Evolutionary conservation across 2,329 filamentous ascomycete genomes (phyloP), one percentile per base, ranked within the genome.

Genomic region (Sordariomycetes sp.): DNA sequence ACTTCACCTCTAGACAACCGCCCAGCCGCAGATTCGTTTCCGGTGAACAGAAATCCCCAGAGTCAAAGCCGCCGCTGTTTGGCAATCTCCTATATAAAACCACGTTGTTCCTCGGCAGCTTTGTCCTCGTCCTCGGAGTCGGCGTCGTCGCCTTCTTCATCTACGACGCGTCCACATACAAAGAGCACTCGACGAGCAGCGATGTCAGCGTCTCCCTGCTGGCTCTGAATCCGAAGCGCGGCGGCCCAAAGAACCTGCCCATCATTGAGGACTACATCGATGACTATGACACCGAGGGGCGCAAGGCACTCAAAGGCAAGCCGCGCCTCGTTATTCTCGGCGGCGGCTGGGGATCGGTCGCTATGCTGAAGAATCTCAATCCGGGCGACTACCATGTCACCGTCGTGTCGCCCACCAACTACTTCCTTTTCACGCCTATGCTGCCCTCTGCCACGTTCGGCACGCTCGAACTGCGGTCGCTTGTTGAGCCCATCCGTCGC

Each of bases 351-450:
- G 94, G 91, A 57, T 90, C 90, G 65, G 88, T 99, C 60, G 89
- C 92, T 4, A 74, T 99, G 59, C 74, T 99, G 63, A 99, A 99
- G 74, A 86, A 89, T 61, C 72, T 99, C 61, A 87, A 92, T 61
- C 86, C 90, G 0, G 89, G 91, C 13, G 89, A 96, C 64, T 99
- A 96, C 68, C 91, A 99, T 70, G 86, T 99, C 63, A 97, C 92
- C 4, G 87, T 99, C 45, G 86, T 99, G 51, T 95, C 90, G 13
- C 92, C 94, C 0, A 87, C 87, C 39, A 97, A 97, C 66, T 96
- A 97, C 73, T 99, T 99, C 73, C 74, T 99, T 35, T 99, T 99
- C 70, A 99, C 94, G 1, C 94, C 94, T 0, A 97, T 99, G 91
- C 77, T 99, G 51, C 94, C 94, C 1, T 96, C 90, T 36, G 95